Evolutionary conservation across 2,329 filamentous ascomycete genomes (phyloP).

Genomic region (Teratosphaeriaceae sp.): DNA sequence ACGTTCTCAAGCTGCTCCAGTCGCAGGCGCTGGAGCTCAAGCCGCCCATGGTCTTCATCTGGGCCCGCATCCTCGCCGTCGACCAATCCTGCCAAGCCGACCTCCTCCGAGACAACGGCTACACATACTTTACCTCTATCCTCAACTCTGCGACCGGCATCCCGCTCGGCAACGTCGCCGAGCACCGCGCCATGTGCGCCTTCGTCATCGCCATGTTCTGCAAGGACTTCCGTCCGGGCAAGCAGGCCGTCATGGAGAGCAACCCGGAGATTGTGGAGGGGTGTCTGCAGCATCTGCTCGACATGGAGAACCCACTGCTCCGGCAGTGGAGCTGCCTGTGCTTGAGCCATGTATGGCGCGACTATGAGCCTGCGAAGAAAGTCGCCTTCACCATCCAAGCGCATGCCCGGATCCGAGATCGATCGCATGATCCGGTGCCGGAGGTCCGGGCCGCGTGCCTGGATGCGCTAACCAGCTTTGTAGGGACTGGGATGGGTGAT

Average conservation of each 20-base stretch:
- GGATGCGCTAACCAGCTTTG: slow-evolving; percentile 86
- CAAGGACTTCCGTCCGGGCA: slow-evolving; percentile 86
- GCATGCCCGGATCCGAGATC: slow-evolving; percentile 69
- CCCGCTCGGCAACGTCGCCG: slow-evolving; percentile 78
- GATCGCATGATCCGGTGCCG: slow-evolving; percentile 78
- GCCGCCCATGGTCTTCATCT: slow-evolving; percentile 99
- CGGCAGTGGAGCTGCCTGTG: slow-evolving; percentile 95
- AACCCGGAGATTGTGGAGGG: slow-evolving; percentile 85
- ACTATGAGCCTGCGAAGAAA: slow-evolving; percentile 91
- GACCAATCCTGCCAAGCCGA: slow-evolving; percentile 91
- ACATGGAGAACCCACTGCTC: slow-evolving; percentile 79
- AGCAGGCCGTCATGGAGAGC: slow-evolving; percentile 81
- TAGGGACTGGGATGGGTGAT: slow-evolving; percentile 60
- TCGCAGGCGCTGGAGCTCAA: slow-evolving; percentile 92
- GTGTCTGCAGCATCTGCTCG: slow-evolving; percentile 75
- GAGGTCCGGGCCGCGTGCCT: slow-evolving; percentile 92
- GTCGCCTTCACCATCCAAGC: slow-evolving; percentile 85
- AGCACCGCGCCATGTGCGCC: slow-evolving; percentile 98
- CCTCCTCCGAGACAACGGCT: slow-evolving; percentile 92
- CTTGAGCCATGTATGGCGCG: slow-evolving; percentile 88
- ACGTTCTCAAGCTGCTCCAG: slow-evolving; percentile 93
- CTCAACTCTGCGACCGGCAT: slow-evolving; percentile 67
- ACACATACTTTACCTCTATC: slow-evolving; percentile 92
- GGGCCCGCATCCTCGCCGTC: slow-evolving; percentile 91
- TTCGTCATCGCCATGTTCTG: slow-evolving; percentile 98